Conservation (phyloP, 768 basidiomycete species). For the Crucibulum laeve region DNA sequence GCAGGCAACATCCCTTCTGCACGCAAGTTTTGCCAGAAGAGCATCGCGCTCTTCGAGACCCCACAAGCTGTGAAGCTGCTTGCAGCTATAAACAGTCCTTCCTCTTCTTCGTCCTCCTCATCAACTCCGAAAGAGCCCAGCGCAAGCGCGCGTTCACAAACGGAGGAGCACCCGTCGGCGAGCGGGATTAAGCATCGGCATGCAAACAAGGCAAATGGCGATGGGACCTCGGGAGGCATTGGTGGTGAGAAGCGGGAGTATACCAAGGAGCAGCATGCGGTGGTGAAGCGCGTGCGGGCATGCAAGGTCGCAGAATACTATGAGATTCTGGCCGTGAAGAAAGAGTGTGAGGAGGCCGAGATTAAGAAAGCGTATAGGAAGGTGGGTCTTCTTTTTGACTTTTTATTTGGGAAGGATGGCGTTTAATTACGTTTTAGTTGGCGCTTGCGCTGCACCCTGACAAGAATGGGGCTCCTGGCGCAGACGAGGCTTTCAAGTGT, state of each 20-base stretch:
- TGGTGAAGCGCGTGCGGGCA: constrained; percentile 80
- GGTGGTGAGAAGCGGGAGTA: constrained; percentile 80
- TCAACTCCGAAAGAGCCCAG: constrained; percentile 34
- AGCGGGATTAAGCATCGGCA: constrained; percentile 65
- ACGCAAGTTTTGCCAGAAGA: constrained; percentile 87
- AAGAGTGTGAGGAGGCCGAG: constrained; percentile 78
- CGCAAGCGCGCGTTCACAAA: constrained; percentile 33
- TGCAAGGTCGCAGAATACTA: constrained; percentile 94
- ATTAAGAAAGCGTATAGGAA: constrained; percentile 96
- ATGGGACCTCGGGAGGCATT: constrained; percentile 57
- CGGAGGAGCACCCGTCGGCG: constrained; percentile 74
- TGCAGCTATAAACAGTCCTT: constrained; percentile 57
- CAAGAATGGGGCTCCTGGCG: constrained; percentile 96
- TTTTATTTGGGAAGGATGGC: neutral
- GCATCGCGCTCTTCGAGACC: constrained; percentile 76
- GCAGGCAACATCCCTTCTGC: constrained; percentile 73
- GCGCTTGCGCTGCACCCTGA: constrained; percentile 89
- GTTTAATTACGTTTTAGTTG: constrained; percentile 40
- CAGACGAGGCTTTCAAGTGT: constrained; percentile 99
- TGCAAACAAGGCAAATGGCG: constrained; percentile 23
- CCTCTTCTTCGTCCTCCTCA: constrained; percentile 35
- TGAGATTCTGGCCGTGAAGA: constrained; percentile 78
- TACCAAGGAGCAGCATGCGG: constrained; percentile 74
- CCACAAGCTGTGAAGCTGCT: constrained; percentile 70
- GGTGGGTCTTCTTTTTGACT: constrained; percentile 36